These are phyloP conservation scores for Miscanthus sacchariflorus DNA, from an alignment of 202 grass and related monocot species.

Conservation along the genomic window DNA sequence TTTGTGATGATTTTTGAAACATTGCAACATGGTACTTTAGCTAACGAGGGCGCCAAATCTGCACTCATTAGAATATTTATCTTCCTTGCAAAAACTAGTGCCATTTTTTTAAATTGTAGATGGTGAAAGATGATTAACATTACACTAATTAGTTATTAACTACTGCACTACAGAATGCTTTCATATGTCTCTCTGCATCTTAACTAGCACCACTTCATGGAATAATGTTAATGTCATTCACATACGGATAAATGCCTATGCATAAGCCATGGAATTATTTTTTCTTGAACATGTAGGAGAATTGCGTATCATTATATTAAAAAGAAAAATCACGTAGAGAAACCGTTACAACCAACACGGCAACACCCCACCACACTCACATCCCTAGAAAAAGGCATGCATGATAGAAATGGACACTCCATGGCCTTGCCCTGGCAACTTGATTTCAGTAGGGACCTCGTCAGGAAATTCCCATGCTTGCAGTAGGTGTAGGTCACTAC, in stretches of 20 bases:
- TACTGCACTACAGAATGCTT: neutral
- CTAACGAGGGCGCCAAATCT: neutral
- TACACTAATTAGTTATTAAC: constrained; percentile 17
- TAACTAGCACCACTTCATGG: constrained; percentile 12
- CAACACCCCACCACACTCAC: neutral
- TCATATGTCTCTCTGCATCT: neutral
- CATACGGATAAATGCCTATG: neutral
- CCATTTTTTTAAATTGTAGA: neutral
- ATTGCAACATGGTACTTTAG: neutral
- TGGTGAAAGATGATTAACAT: neutral
- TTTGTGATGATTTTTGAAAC: neutral
- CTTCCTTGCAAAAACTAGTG: neutral
- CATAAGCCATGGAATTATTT: neutral
- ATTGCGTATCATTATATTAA: neutral
- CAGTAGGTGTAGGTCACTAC: neutral
- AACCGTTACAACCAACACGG: neutral
- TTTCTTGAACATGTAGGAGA: neutral
- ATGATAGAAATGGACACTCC: neutral
- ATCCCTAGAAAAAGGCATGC: neutral
- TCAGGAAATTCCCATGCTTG: constrained; percentile 4
- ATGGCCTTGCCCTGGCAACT: neutral
- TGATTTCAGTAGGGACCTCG: neutral
- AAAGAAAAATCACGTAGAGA: neutral
- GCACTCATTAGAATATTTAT: neutral
- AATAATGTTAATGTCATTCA: neutral